Base-by-base conservation (phyloP, 371 early-diverging fungal species). In the Mucor circinelloides region DNA sequence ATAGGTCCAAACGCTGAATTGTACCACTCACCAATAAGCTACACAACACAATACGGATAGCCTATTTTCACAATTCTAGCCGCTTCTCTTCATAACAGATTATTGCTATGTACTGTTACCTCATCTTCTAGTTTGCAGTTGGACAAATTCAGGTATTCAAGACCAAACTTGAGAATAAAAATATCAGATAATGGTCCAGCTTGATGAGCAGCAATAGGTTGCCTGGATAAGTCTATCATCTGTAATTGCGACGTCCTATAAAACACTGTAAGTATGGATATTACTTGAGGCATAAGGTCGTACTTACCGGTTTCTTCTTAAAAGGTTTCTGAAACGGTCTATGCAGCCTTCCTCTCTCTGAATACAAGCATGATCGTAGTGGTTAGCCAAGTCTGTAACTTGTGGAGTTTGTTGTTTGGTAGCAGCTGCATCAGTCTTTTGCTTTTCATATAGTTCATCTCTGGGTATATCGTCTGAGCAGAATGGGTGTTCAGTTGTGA, bases 331-430 rank as follows among this genome's bases (percentile, higher is more conserved):
- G 60, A 80, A 76, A 5, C 69, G 62, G 9, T 78, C 76, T 46
- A 78, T 60, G 6, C 63, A 61, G 3, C 63, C 71, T 63, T 77
- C 77, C 61, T 81, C 82, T 46, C 74, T 62, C 52, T 77, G 58
- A 31, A 79, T 68, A 67, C 82, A 81, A 31, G 82, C 82, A 58
- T 75, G 67, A 42, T 81, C 82, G 56, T 81, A 81, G 52, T 76
- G 75, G 10, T 62, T 63, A 6, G 75, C 67, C 38, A 81, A 58
- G 23, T 73, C 71, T 32, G 48, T 28, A n/a, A 69, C 31, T 44
- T 55, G 27, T 2, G 46, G 12, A 50, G 36, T 44, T 30, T 46
- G 38, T 32, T 63, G 63, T 21, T 32, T 23, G 17, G 50, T 21
- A 32, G 55, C 56, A 13, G 38, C 44, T 23, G 42, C 55, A 13